These are phyloP conservation scores for Kokia cookei DNA, from an alignment of 441 rosid species.

Conservation along the genomic window DNA sequence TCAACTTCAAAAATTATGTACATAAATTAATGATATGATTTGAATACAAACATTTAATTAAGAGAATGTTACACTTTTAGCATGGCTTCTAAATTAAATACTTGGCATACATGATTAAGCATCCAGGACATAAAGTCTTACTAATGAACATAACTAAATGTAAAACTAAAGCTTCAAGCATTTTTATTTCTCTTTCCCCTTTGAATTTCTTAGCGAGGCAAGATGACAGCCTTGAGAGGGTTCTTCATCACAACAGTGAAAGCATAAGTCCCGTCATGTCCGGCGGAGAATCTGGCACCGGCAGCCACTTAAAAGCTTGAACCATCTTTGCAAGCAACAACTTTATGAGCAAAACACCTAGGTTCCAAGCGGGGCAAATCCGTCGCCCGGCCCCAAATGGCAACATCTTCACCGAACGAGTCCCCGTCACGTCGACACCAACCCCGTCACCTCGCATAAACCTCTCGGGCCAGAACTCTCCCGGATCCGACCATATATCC, in stretches of 20 bases:
- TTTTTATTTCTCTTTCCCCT: too few relatives aligned
- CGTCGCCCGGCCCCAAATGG: constrained; percentile 90
- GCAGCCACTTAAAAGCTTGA: constrained; percentile 68
- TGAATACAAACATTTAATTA: too few relatives aligned
- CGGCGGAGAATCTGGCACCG: constrained; percentile 50
- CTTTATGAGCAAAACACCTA: constrained; percentile 61
- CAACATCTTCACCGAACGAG: constrained; percentile 62
- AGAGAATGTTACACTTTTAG: too few relatives aligned
- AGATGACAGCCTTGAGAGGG: constrained; percentile 57
- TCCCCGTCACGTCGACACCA: constrained; percentile 72
- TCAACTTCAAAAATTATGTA: too few relatives aligned
- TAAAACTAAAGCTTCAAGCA: neutral
- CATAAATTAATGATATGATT: too few relatives aligned
- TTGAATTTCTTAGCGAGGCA: constrained; percentile 30
- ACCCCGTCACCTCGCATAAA: constrained; percentile 73
- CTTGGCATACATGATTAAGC: too few relatives aligned
- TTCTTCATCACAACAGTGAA: constrained; percentile 89
- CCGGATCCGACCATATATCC: constrained; percentile 62
- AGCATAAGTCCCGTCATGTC: constrained; percentile 80
- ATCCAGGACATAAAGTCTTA: too few relatives aligned
- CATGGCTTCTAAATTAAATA: too few relatives aligned
- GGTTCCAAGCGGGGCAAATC: constrained; percentile 83
- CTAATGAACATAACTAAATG: too few relatives aligned
- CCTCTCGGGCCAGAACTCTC: constrained; percentile 64
- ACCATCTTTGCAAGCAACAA: constrained; percentile 81